A percentile compares a stretch with the other conserved stretches of the same genome.
Evolutionary conservation across 1,284 basidiomycete species (phyloP).

Genomic region (Ceratobasidium papillatum): DNA sequence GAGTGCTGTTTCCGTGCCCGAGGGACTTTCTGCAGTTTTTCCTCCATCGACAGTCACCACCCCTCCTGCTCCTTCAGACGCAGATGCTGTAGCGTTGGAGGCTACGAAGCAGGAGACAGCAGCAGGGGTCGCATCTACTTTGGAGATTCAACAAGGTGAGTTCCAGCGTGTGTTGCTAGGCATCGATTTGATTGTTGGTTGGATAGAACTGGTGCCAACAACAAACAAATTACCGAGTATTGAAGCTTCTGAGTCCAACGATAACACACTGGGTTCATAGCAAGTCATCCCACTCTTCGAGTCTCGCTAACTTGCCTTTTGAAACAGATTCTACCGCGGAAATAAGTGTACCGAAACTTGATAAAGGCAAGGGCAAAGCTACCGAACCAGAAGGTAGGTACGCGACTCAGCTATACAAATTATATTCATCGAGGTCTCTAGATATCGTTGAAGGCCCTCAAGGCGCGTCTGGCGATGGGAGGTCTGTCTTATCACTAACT

Average conservation of each 20-base stretch:
- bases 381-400: slow-evolving; percentile 26
- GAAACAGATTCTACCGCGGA: background rate
- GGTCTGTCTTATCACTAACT: slow-evolving; percentile 12
- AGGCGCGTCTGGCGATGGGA: slow-evolving; percentile 10
- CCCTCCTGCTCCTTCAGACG: background rate
- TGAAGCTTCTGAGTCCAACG: background rate
- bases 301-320: background rate
- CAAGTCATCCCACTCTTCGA: background rate
- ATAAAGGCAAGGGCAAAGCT: slow-evolving; percentile 25
- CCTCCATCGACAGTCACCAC: background rate
- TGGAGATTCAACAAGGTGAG: slow-evolving; percentile 11
- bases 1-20: background rate
- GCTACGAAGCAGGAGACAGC: background rate
- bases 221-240: background rate
- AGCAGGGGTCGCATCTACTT: background rate
- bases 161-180: background rate
- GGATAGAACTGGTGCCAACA: background rate
- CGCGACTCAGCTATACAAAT: background rate
- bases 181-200: background rate
- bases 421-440: background rate
- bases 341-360: background rate
- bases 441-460: background rate
- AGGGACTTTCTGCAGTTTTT: background rate
- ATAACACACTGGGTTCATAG: slow-evolving; percentile 22
- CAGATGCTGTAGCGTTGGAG: background rate